Base-by-base conservation (phyloP, 768 basidiomycete species). In the Tylopilus plumbeoviolaceoides region DNA sequence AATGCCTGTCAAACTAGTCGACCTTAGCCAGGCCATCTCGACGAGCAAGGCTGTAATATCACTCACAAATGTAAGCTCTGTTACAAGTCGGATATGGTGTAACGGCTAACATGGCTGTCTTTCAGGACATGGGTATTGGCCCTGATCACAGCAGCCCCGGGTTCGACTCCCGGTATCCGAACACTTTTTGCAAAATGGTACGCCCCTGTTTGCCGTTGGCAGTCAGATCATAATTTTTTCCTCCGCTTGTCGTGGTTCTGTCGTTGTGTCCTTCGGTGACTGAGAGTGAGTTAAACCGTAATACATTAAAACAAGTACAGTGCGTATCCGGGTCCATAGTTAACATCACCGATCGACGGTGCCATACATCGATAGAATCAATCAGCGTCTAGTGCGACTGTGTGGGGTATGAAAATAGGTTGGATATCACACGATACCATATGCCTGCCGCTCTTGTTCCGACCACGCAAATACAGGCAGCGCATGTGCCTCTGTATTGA, bases 401-500 rank as follows among this genome's bases (percentile, higher is more conserved):
- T 15, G 28, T 30, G 17, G 44, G n/a, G 28, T 27, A 44, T 31
- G 20, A 33, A 1, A 18, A 33, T 25, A 25, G n/a, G 21, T 33
- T 20, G 5, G 42, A 11, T n/a, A 28, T 61, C 30, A 62, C 7
- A 51, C 18, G 7, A 63, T 60, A 20, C 63, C 63, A 39, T 79
- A 82, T 45, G 65, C 65, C 50, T 70, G 61, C 59, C 72, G 78
- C 67, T 89, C 85, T 60, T 72, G 70, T 25, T 59, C 58, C 4
- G 76, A 79, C 86, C 85, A 89, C 48, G 74, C 61, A 61, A 89
- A 85, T 39, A 89, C 75, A n/a, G 87, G 87, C 9, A 91, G 71
- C 9, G 89, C 81, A 62, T 91, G 91, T 6, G 88, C 91, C 66
- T 84, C 83, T 0, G 82, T 84, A 56, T 81, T 84, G 51, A 82